A percentile compares a stretch with the other conserved stretches of the same genome.
Evolutionary conservation across 2,329 filamentous ascomycete genomes (phyloP).

Genomic region (Penicillium sp.): DNA sequence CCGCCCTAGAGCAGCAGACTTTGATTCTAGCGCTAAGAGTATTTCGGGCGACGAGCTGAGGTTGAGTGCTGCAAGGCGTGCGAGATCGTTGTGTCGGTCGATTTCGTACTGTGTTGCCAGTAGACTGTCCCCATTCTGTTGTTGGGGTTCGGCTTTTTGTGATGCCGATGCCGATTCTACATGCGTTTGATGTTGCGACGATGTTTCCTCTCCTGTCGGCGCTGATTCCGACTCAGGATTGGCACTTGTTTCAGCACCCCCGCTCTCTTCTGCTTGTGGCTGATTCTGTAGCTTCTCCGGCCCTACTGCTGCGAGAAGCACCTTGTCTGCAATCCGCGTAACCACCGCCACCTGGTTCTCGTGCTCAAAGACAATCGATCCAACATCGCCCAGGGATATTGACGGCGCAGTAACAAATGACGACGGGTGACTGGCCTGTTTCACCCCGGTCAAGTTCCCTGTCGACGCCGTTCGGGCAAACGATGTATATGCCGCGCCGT

Average conservation of each 20-base stretch:
- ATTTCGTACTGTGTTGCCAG: constrained; percentile 37
- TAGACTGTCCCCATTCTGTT: constrained; percentile 20
- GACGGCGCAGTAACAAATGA: constrained; percentile 41
- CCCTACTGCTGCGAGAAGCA: constrained; percentile 39
- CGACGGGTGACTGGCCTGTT: constrained; percentile 40
- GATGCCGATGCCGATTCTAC: neutral
- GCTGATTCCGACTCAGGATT: constrained; percentile 5
- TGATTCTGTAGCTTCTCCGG: constrained; percentile 27
- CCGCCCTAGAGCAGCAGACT: constrained; percentile 38
- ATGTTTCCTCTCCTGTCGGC: constrained; percentile 6
- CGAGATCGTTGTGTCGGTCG: constrained; percentile 36
- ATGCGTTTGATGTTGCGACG: neutral
- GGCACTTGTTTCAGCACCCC: neutral
- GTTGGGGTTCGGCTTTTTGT: neutral
- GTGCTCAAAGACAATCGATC: constrained; percentile 42
- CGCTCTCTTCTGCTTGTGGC: neutral
- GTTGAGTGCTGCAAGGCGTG: constrained; percentile 36
- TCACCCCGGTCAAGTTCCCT: constrained; percentile 41
- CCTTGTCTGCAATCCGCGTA: constrained; percentile 40
- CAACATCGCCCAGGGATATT: constrained; percentile 39
- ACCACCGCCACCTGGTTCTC: constrained; percentile 40
- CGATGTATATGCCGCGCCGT: constrained; percentile 41
- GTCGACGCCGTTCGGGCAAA: constrained; percentile 39
- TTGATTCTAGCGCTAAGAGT: constrained; percentile 39
- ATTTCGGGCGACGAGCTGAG: constrained; percentile 36